Percentiles rank a stretch among this genome's conserved stretches.
These are phyloP conservation scores for Carpinus viminea DNA, from an alignment of 306 rosid species.

Conservation along the genomic window DNA sequence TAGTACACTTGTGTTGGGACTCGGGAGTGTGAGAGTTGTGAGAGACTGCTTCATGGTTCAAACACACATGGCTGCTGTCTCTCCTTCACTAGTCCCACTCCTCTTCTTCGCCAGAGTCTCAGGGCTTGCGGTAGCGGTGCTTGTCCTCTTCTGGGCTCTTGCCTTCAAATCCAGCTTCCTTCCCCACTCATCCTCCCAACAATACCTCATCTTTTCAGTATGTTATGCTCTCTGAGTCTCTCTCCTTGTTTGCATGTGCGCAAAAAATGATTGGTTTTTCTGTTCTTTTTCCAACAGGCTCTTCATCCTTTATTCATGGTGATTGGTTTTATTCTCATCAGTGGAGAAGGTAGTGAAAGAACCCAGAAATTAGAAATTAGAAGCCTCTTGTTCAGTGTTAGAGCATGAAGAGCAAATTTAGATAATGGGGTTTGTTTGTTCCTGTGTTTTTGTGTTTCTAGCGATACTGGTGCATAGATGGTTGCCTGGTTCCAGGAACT, in stretches of 20 bases:
- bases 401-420: background rate
- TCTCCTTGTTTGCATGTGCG: conserved; percentile 2
- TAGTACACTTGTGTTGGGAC: no score
- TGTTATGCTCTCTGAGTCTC: background rate
- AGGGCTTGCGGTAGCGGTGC: conserved; percentile 54
- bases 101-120: conserved; percentile 63
- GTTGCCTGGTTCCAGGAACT: conserved; percentile 73
- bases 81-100: conserved; percentile 36
- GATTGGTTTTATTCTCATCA: conserved; percentile 77
- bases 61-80: conserved; percentile 43
- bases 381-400: no score
- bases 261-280: conserved; percentile 9
- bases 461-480: conserved; percentile 84
- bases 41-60: background rate
- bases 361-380: background rate
- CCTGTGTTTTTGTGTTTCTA: conserved; percentile 22
- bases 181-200: conserved; percentile 46
- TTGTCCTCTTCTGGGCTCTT: conserved; percentile 70
- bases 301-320: conserved; percentile 94
- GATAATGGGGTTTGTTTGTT: conserved; percentile 12
- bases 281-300: conserved; percentile 42
- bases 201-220: conserved; percentile 59
- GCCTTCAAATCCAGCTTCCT: conserved; percentile 73
- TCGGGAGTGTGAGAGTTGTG: background rate
- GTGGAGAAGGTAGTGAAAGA: conserved; percentile 76